A percentile compares a stretch with the other conserved stretches of the same genome.
phyloP scores from a whole-genome alignment of 768 basidiomycete genomes.

The Antrodiella citrinella region DNA sequence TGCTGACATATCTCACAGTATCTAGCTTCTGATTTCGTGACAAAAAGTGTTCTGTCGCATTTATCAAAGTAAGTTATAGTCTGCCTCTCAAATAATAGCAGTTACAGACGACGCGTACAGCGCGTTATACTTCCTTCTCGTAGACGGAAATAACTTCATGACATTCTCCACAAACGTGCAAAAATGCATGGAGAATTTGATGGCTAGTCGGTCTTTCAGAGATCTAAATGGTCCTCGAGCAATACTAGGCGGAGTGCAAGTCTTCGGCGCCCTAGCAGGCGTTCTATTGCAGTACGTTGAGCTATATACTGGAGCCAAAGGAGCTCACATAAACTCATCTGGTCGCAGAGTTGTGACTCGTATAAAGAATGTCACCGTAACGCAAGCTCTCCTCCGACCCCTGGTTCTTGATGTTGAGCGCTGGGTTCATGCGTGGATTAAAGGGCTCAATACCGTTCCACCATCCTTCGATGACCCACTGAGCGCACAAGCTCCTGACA shows the following conservation, averaged over 20 bases:
- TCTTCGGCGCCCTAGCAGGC: conserved; percentile 24
- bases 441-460: conserved; percentile 28
- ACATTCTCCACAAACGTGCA: background rate
- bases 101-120: background rate
- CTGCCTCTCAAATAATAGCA: too few species aligned
- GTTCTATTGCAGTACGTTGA: conserved; percentile 14
- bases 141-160: background rate
- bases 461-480: conserved; percentile 42
- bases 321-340: too few species aligned
- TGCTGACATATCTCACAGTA: background rate
- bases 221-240: conserved; percentile 12
- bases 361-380: background rate
- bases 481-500: conserved; percentile 14
- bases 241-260: conserved; percentile 15
- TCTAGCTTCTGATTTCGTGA: background rate
- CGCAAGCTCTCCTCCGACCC: background rate
- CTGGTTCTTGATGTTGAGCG: conserved; percentile 30
- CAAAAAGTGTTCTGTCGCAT: background rate
- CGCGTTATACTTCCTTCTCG: background rate
- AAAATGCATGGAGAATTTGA: conserved; percentile 18
- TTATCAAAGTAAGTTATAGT: background rate
- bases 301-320: background rate
- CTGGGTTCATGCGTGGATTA: conserved; percentile 44
- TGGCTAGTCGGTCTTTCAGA: conserved; percentile 18
- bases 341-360: background rate